These are phyloP conservation scores for Candida krabiensis DNA, from an alignment of 805 yeast genomes.

Conservation along the genomic window DNA sequence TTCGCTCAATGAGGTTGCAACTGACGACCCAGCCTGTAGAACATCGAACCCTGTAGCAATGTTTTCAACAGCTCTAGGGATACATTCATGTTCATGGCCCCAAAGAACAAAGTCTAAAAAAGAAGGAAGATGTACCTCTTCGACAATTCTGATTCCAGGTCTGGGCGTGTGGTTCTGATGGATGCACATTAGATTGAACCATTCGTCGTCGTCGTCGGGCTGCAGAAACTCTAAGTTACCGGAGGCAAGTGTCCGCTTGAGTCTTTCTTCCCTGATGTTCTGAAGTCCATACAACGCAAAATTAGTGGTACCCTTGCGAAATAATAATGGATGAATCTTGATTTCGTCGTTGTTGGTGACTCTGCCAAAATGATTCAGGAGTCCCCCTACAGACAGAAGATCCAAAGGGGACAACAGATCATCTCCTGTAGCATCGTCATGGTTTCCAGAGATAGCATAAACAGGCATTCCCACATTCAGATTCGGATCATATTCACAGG, in stretches of 20 bases:
- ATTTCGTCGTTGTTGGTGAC: slow-evolving; percentile 75
- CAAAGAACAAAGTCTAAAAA: slow-evolving; percentile 84
- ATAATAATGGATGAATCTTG: slow-evolving; percentile 68
- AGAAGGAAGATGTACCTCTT: slow-evolving; percentile 79
- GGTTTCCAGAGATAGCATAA: slow-evolving; percentile 93
- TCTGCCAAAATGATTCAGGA: slow-evolving; percentile 87
- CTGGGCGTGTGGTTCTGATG: slow-evolving; percentile 91
- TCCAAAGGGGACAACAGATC: slow-evolving; percentile 84
- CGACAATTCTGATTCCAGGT: slow-evolving; percentile 76
- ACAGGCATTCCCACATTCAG: slow-evolving; percentile 86
- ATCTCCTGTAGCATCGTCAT: slow-evolving; percentile 93
- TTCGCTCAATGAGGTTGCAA: slow-evolving; percentile 85
- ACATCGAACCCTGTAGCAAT: slow-evolving; percentile 68
- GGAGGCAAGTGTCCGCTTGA: slow-evolving; percentile 77
- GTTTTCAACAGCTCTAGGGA: slow-evolving; percentile 64
- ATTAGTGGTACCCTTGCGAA: slow-evolving; percentile 80
- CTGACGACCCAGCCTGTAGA: slow-evolving; percentile 90
- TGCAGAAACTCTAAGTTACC: slow-evolving; percentile 76
- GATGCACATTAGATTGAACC: slow-evolving; percentile 84
- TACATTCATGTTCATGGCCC: slow-evolving; percentile 99
- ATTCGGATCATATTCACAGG: slow-evolving; percentile 90
- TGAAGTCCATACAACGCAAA: slow-evolving; percentile 88
- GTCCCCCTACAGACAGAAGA: slow-evolving; percentile 73
- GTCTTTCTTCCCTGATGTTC: slow-evolving; percentile 84
- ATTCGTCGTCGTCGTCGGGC: slow-evolving; percentile 56